Evolutionary conservation across 257 asterid genomes (phyloP), one percentile per base, ranked within the genome.

Genomic region (Solanum ossicruentum): DNA sequence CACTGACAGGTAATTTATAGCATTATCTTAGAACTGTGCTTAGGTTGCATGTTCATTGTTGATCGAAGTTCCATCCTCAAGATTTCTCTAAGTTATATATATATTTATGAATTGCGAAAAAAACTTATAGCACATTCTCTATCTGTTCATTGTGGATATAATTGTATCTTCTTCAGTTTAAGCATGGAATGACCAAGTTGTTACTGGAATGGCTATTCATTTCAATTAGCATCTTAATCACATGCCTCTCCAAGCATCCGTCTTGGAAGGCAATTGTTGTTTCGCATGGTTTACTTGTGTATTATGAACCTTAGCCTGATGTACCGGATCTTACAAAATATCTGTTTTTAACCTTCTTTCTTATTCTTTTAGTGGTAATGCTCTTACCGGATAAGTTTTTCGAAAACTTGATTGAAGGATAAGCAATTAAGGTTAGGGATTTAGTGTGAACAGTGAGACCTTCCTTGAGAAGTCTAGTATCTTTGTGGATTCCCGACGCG

Each of bases 1-100:
- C 89, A 92, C 98, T 0, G 99, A 96, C 94, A 96, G 99, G 99
- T 96, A 89, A 45, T 41, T 6, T 32, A 16, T 18, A 15, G 82
- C 45, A 8, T 17, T 71, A 7, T 71, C 55, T 18, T 71, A 11
- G 41, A 72, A 54, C 70, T 65, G 83, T 63, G 61, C 84, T n/a
- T 45, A 73, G 47, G 58, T 73, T 78, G 47, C 83, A 45, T 21
- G 81, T 7, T 12, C 45, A 17, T 36, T 18, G 12, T 69, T 69
- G 51, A 69, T 69, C 23, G 0, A 18, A 69, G 77, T 5, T 69
- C 54, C 36, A 80, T 13, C 36, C 41, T 58, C 61, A 82, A 60
- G 57, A 61, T 36, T 36, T 36, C 41, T 36, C 41, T 36, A 4
- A 36, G 41, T 36, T 36, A 36, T 43, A 20, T 45, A 7, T 75